Evolutionary conservation across 1,284 basidiomycete genomes (phyloP).

Genomic region (Rhodotorula mucilaginosa): DNA sequence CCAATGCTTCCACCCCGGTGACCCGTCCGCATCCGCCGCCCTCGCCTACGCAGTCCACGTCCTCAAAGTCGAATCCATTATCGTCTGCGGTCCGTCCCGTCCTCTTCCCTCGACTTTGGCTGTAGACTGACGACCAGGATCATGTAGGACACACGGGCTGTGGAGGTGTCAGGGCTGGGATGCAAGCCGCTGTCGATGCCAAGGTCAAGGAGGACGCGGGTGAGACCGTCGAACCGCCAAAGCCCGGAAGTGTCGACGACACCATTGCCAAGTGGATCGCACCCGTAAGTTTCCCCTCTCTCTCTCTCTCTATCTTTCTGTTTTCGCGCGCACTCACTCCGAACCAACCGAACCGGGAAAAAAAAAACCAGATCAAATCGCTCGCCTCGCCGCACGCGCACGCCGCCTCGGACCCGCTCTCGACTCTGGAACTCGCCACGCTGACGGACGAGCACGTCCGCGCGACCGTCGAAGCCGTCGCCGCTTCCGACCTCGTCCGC

Average conservation of each 20-base stretch:
- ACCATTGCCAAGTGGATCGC: constrained; percentile 38
- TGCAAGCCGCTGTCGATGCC: constrained; percentile 40
- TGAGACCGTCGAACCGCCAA: constrained; percentile 7
- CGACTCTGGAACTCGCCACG: constrained; percentile 48
- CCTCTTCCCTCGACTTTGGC: neutral
- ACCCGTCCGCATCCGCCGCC: constrained; percentile 73
- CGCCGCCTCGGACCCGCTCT: constrained; percentile 23
- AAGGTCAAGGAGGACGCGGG: constrained; percentile 12
- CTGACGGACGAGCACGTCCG: constrained; percentile 74
- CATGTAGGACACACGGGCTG: constrained; percentile 49
- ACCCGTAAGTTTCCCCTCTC: constrained; percentile 18
- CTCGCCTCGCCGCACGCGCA: constrained; percentile 14
- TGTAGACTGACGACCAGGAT: neutral
- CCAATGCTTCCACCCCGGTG: constrained; percentile 64
- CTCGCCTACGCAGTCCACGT: constrained; percentile 75
- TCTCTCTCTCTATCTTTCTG: neutral
- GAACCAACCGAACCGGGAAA: too few relatives aligned
- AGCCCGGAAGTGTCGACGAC: constrained; percentile 18
- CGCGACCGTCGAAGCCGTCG: constrained; percentile 69
- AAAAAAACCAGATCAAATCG: constrained; percentile 11
- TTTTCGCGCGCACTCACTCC: too few relatives aligned
- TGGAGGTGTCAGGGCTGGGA: constrained; percentile 50
- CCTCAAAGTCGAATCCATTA: constrained; percentile 71
- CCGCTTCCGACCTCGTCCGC: constrained; percentile 61
- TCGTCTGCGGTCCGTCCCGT: constrained; percentile 41